Evolutionary conservation across 1,284 basidiomycete species (phyloP), one percentile per base, ranked within the genome.

Genomic region (Athelia sp.): DNA sequence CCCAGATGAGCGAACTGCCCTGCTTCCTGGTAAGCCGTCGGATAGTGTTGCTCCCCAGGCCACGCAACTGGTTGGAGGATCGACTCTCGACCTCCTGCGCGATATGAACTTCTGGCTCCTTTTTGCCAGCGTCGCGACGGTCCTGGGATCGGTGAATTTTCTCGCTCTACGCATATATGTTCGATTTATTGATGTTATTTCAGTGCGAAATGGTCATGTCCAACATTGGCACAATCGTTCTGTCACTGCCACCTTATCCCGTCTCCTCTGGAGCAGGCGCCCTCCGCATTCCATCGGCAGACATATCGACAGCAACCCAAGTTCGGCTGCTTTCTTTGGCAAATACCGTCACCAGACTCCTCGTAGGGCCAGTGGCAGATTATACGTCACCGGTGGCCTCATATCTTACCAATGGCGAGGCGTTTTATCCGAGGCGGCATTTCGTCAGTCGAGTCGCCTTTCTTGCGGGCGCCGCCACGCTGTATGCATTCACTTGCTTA

Each of bases 141-240:
- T 70, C 34, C 63, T 75, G 21, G 79, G 79, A 29, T 66, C 73
- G 31, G 76, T 79, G 55, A 62, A 77, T 65, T 22, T 13, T 21
- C 22, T 47, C 4, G 4, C 18, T 43, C 34, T 22, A 36, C 43
- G n/a, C 23, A 9, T 35, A 9, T 17, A 31, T 71, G 6, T 4
- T 6, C 26, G 26, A 29, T 29, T 29, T 29, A 76, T 48, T 62
- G 59, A 2, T 59, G 67, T 49, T 76, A 59, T 2, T 69, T 56
- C 54, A 90, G 88, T 79, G 81, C 45, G 87, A 90, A 65, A 90
- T 89, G 87, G 74, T 90, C 19, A 82, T 90, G 26, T 81, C 85
- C 10, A 90, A 88, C 57, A 81, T 90, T 44, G 87, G 86, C 23
- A 79, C 84, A 2, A 84, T 90, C 46, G 75, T 84, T n/a, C 64